Percentiles rank a stretch among this genome's conserved stretches.
Evolutionary conservation across 2,329 filamentous ascomycete genomes (phyloP).

Genomic region (Sporothrix dimorphospora): DNA sequence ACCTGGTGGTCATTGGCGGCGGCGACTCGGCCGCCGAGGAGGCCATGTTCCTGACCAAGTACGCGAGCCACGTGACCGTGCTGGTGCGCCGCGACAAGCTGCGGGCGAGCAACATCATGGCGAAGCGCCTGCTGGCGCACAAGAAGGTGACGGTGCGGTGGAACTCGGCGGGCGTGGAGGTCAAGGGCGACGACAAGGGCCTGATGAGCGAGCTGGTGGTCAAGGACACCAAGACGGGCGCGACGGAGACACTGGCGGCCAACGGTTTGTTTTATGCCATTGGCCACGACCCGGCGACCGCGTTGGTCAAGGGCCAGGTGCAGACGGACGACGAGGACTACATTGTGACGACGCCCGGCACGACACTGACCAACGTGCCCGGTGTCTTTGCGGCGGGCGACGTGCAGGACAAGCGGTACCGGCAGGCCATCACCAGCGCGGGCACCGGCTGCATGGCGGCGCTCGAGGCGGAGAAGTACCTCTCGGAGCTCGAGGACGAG

Average conservation of each 20-base stretch:
- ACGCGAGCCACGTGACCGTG: slow-evolving; percentile 91
- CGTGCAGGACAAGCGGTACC: slow-evolving; percentile 97
- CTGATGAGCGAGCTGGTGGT: slow-evolving; percentile 88
- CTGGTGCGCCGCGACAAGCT: slow-evolving; percentile 86
- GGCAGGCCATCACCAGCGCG: slow-evolving; percentile 96
- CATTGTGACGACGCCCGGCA: slow-evolving; percentile 84
- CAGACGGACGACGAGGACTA: slow-evolving; percentile 90
- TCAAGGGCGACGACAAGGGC: slow-evolving; percentile 81
- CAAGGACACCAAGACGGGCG: slow-evolving; percentile 75
- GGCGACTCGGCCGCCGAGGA: slow-evolving; percentile 97
- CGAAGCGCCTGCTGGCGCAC: slow-evolving; percentile 76
- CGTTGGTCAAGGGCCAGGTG: slow-evolving; percentile 84
- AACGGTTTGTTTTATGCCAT: slow-evolving; percentile 97
- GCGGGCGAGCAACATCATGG: slow-evolving; percentile 90
- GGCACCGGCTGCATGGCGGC: slow-evolving; percentile 95
- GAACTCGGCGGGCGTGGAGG: slow-evolving; percentile 79
- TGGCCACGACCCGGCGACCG: slow-evolving; percentile 90
- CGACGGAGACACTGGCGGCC: slow-evolving; percentile 81
- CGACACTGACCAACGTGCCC: slow-evolving; percentile 81
- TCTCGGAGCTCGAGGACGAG: slow-evolving; percentile 73
- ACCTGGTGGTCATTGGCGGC: slow-evolving; percentile 91
- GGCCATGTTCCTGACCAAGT: slow-evolving; percentile 96
- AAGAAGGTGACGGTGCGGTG: slow-evolving; percentile 90
- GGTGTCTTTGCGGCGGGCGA: slow-evolving; percentile 97
- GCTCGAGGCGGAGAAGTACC: slow-evolving; percentile 91